These are phyloP conservation scores for Aspergillus tanneri DNA, from an alignment of 2,329 filamentous ascomycete genomes.

Conservation along the genomic window DNA sequence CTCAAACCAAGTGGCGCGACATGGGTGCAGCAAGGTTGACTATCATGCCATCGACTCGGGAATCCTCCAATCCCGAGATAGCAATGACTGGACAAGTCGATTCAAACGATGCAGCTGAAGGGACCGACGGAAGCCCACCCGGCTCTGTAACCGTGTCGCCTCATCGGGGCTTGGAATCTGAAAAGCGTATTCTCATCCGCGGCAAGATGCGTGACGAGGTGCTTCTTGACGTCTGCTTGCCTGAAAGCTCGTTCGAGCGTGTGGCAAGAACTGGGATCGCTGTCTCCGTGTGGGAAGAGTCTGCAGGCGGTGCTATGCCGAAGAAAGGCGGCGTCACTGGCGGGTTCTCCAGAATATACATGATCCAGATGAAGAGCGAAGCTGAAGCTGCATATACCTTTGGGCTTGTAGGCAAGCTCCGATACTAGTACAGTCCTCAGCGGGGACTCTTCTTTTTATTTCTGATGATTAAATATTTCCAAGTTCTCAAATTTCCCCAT, in stretches of 20 bases:
- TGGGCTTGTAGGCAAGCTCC: conserved; percentile 53
- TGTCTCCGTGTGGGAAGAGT: conserved; percentile 82
- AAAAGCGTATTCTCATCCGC: conserved; percentile 81
- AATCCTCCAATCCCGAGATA: conserved; percentile 32
- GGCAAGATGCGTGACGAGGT: conserved; percentile 66
- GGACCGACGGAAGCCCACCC: conserved; percentile 27
- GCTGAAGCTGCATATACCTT: conserved; percentile 57
- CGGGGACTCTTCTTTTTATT: too few relatives aligned
- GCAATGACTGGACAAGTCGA: conserved; percentile 54
- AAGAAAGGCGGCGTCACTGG: conserved; percentile 59
- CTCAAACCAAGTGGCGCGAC: conserved; percentile 81
- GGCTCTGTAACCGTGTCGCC: conserved; percentile 34
- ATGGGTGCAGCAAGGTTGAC: conserved; percentile 80
- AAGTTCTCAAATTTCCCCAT: not conserved
- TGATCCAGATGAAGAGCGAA: conserved; percentile 61
- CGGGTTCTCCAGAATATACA: conserved; percentile 60
- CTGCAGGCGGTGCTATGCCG: conserved; percentile 59
- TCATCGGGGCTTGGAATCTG: conserved; percentile 60
- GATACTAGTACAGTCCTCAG: conserved; percentile 40
- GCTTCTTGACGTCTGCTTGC: conserved; percentile 79
- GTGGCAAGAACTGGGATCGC: conserved; percentile 84
- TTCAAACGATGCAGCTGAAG: conserved; percentile 23
- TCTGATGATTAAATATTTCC: too few relatives aligned
- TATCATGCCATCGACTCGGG: conserved; percentile 63
- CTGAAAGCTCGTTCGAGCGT: conserved; percentile 79